These are phyloP conservation scores for Fusarium redolens DNA, from an alignment of 2,329 filamentous ascomycete genomes.

Conservation along the genomic window DNA sequence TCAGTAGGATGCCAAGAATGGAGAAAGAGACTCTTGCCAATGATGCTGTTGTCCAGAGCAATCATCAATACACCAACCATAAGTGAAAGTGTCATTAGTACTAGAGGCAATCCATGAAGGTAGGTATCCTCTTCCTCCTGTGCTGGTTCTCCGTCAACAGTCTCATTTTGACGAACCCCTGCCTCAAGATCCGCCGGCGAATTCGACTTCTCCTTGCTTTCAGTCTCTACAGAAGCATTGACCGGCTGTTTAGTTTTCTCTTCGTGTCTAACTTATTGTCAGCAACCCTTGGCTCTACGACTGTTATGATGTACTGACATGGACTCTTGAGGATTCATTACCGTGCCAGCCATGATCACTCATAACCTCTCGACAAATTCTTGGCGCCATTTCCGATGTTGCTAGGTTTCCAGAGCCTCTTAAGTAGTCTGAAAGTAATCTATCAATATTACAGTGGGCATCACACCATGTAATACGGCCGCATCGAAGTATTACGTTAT, in stretches of 20 bases:
- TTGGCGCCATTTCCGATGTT: too few relatives aligned
- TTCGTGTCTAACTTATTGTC: neutral
- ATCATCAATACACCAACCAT: conserved; percentile 38
- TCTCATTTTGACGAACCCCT: neutral
- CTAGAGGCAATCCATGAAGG: conserved; percentile 21
- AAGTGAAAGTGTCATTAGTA: conserved; percentile 32
- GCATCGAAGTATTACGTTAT: neutral
- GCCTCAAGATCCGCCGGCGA: neutral
- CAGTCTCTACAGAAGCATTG: fast-evolving
- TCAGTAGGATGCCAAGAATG: neutral
- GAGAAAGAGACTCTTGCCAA: neutral
- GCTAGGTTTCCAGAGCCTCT: fast-evolving
- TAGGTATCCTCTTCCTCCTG: conserved; percentile 8
- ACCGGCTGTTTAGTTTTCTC: fast-evolving
- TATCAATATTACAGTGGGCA: neutral
- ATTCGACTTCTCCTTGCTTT: neutral
- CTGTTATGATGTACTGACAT: neutral
- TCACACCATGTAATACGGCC: conserved; percentile 4
- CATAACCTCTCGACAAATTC: fast-evolving
- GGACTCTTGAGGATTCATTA: neutral
- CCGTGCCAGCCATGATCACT: neutral
- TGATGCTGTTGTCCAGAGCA: conserved; percentile 41
- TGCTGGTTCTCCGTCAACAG: neutral
- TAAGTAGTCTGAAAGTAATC: neutral
- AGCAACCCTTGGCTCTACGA: fast-evolving